Conservation (phyloP, 306 rosid genomes). For the Dryas alaskensis region DNA sequence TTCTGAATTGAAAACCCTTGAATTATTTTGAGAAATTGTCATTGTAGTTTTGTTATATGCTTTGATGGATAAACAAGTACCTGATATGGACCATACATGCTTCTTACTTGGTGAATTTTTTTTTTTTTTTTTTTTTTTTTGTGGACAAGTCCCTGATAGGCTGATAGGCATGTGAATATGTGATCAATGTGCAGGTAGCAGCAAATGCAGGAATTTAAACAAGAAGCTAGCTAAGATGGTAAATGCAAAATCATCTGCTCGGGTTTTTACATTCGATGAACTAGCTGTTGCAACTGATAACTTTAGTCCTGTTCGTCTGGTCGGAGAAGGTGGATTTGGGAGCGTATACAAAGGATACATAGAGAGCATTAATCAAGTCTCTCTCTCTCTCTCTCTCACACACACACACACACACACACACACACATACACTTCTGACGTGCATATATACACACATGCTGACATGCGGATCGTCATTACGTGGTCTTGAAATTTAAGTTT, state of each 20-base stretch:
- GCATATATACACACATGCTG: too few species aligned
- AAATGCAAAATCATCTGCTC: conserved; percentile 34
- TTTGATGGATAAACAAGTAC: too few species aligned
- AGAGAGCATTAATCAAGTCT: conserved; percentile 36
- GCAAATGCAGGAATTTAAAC: conserved; percentile 41
- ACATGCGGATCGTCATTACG: neutral
- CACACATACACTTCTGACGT: too few species aligned
- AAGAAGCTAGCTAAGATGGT: conserved; percentile 49
- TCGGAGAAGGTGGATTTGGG: conserved; percentile 74
- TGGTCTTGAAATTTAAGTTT: conserved; percentile 11
- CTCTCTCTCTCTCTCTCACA: conserved; percentile 20
- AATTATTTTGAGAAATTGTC: too few species aligned
- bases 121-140: too few species aligned
- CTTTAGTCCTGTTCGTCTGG: conserved; percentile 32
- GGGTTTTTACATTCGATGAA: conserved; percentile 38
- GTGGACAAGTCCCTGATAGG: too few species aligned
- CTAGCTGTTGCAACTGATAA: conserved; percentile 43
- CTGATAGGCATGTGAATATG: neutral
- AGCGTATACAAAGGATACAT: conserved; percentile 57
- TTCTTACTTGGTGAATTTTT: too few species aligned
- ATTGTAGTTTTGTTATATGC: too few species aligned
- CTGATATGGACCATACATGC: too few species aligned
- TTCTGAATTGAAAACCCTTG: too few species aligned
- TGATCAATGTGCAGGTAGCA: conserved; percentile 48
- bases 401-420: too few species aligned